Evolutionary conservation across 2,329 filamentous ascomycete species (phyloP).

Genomic region (Colletotrichum chrysophilum): DNA sequence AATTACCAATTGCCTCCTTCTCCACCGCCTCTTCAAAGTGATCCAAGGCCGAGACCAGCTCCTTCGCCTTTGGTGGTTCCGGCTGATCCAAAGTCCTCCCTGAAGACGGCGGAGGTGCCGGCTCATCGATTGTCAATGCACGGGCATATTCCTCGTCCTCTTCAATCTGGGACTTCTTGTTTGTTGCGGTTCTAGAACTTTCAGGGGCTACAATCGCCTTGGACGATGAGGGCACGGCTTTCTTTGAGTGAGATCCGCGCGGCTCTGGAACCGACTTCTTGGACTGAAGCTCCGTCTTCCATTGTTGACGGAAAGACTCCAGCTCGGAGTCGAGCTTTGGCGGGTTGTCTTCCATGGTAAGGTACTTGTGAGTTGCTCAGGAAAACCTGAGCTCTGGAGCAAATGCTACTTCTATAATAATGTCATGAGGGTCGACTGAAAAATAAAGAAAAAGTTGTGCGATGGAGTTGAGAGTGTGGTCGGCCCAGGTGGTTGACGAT

Average conservation of each 20-base stretch:
- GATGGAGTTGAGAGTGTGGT: neutral
- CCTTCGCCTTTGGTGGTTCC: constrained; percentile 31
- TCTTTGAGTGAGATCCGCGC: constrained; percentile 8
- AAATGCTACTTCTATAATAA: neutral
- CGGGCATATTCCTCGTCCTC: constrained; percentile 40
- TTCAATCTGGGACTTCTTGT: constrained; percentile 28
- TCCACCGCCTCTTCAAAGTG: constrained; percentile 93
- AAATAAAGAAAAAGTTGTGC: neutral
- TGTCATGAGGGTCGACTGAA: neutral
- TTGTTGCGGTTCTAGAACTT: constrained; percentile 9
- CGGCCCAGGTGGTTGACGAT: neutral
- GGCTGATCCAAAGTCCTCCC: neutral
- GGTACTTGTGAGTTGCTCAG: neutral
- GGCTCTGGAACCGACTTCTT: constrained; percentile 30
- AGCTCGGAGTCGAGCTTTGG: constrained; percentile 69
- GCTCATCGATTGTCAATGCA: constrained; percentile 37
- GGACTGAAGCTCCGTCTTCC: constrained; percentile 77
- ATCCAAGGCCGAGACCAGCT: constrained; percentile 81
- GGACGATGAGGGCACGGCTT: constrained; percentile 31
- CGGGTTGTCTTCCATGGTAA: constrained; percentile 16
- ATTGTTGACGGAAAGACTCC: constrained; percentile 84
- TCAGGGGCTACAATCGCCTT: constrained; percentile 25
- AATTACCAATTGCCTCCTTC: constrained; percentile 81
- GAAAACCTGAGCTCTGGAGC: neutral
- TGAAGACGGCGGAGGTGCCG: neutral